Evolutionary conservation across 176 grass and related monocot genomes (phyloP), one percentile per base, ranked within the genome.

Genomic region (Chrysopogon serrulatus): DNA sequence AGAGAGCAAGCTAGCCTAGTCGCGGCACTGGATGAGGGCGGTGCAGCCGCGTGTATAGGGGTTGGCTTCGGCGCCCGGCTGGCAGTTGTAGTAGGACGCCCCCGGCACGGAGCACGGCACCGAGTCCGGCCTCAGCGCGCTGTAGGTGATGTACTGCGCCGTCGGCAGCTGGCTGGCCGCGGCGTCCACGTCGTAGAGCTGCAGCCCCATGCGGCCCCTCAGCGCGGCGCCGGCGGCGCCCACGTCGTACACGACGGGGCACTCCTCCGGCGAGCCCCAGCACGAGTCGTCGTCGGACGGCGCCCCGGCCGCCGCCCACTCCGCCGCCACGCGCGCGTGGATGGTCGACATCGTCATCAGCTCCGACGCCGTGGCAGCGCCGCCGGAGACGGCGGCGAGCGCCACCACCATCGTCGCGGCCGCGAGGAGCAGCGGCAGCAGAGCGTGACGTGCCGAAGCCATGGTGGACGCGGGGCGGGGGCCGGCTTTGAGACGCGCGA

Each of bases 41-140:
- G 75, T 88, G 83, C 92, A 97, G 76, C 95, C 86, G 71, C 88
- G 92, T 33, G 53, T 23, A 78, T 94, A 94, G 62, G 95, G 95
- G 74, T 97, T 92, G 42, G 88, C 90, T 6, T 64, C 68, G 48
- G 88, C 88, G 27, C 92, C 90, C 3, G 83, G 86, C 44, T 75
- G 45, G 86, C 92, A 97, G 92, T 97, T 94, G 90, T 97, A 97
- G 95, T 97, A 92, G 67, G 95, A 97, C 31, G 81, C 73, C 39
- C 90, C 90, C 9, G 83, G 69, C 16, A 72, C 10, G 77, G 95
- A 92, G 88, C 95, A 94, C 36, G 95, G 92, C 48, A 85, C 77
- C 43, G 45, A 57, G 64, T 89, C 81, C 36, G 74, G 59, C 76
- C 3, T 44, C 47, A 94, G 83, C 32, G 83, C 77, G 23, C 66